Percentiles rank a stretch among this genome's conserved stretches.
Conservation (phyloP, 176 grass and related monocot species). For the Aegilops tauschii region DNA sequence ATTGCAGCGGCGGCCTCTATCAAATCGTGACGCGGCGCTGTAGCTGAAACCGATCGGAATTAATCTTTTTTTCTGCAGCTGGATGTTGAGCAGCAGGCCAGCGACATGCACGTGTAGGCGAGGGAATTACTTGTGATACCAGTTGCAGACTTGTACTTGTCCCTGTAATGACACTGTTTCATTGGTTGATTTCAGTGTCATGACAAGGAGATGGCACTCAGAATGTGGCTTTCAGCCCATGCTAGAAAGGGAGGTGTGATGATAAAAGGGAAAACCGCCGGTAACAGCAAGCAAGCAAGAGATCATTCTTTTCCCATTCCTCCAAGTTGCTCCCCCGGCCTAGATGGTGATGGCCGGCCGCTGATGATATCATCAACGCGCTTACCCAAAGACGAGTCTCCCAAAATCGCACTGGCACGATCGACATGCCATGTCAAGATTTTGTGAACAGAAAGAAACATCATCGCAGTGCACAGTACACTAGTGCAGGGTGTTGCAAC, state of each 20-base stretch:
- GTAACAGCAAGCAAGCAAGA: neutral
- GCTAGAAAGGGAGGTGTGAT: neutral
- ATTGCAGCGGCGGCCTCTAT: neutral
- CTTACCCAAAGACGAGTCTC: neutral
- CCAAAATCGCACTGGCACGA: too few species aligned
- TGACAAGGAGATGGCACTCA: neutral
- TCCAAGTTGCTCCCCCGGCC: neutral
- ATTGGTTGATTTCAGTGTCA: neutral
- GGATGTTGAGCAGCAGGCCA: neutral
- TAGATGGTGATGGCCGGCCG: neutral
- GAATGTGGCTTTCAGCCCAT: slow-evolving; percentile 3
- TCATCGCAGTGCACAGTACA: too few species aligned
- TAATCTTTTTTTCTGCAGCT: neutral
- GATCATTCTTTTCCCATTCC: neutral
- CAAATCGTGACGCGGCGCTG: neutral
- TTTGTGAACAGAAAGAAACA: too few species aligned
- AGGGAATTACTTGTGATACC: too few species aligned
- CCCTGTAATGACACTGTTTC: neutral
- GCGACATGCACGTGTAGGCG: neutral
- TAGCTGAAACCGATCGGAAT: neutral
- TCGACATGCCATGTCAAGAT: too few species aligned
- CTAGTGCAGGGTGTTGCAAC: too few species aligned
- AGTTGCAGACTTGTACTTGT: too few species aligned
- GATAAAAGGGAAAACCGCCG: neutral
- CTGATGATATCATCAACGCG: neutral